A percentile compares a stretch with the other conserved stretches of the same genome.
Conservation (phyloP, 176 grass and related monocot species). For the Eragrostis curvula region DNA sequence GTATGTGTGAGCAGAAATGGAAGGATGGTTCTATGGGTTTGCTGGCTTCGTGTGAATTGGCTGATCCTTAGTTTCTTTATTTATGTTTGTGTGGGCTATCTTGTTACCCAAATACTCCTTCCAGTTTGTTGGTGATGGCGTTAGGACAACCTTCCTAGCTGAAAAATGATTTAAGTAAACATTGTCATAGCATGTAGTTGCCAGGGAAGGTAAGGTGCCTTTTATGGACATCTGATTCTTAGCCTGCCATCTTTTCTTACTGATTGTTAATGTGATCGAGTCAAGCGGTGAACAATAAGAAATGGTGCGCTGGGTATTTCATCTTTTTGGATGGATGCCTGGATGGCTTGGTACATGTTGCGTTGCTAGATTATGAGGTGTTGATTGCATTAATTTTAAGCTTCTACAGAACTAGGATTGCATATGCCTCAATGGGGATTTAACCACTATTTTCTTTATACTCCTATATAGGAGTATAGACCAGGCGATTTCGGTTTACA, state of each 20-base stretch:
- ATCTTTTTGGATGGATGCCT: background rate
- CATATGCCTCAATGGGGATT: background rate
- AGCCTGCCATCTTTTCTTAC: background rate
- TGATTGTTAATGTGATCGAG: background rate
- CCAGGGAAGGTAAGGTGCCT: background rate
- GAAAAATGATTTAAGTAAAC: too few species aligned
- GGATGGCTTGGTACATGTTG: background rate
- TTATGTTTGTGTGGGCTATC: background rate
- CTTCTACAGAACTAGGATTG: background rate
- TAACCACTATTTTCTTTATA: background rate
- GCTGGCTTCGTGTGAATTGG: background rate
- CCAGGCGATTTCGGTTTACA: background rate
- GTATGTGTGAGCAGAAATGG: background rate
- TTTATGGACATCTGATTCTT: background rate
- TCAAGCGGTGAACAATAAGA: background rate
- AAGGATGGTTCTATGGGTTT: background rate
- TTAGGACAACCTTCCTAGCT: too few species aligned
- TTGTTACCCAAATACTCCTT: background rate
- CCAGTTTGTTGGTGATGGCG: too few species aligned
- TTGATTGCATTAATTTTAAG: background rate
- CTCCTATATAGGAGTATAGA: background rate
- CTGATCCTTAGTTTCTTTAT: background rate
- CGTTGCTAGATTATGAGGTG: slow-evolving; percentile 4
- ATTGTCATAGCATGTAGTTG: too few species aligned
- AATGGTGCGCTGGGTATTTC: background rate